Base-by-base conservation (phyloP, 129 eudicot species). In the Artemisia argyi region DNA sequence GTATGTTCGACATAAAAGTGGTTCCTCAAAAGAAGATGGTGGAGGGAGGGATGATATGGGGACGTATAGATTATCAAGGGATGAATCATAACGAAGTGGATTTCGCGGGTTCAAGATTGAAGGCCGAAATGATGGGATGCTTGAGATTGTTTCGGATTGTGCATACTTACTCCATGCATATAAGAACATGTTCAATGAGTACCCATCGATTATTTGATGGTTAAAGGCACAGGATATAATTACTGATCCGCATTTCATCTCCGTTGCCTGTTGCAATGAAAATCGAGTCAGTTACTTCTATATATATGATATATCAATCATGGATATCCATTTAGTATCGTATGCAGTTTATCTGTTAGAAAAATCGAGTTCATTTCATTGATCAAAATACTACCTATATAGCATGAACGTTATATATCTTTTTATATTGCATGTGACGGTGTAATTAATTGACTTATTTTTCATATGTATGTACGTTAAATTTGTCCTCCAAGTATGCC, bases 91-190 rank as follows among this genome's bases (percentile, higher is more conserved):
- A 19, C 15, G 72, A 5, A 65, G 68, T 7, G 86, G 89, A 60
- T 71, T 72, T 47, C 86, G 73, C 14, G 89, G 75, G 39, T 68
- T 72, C 71, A 87, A 73, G 42, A 78, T 44, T 4, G 92, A 87
- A 22, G 85, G 78, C 5, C 79, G 82, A 71, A 87, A 81, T 2
- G 75, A 81, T 8, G 88, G 91, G 42, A 64, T 60, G 26, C 11
- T 69, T 10, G 77, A 63, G 30, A 74, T 54, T 30, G 74, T 76
- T 39, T 66, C 50, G 6, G 64, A 35, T 18, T 17, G 80, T 1
- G 88, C 79, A 24, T 28, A 77, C 66, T 86, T 77, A 3, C 88
- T 85, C 91, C 91, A 86, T 9, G 91, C 74, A 0, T 50, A 22
- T 63, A 79, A 70, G 75, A 85, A 82, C 85, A 80, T 80, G 83